phyloP scores from a whole-genome alignment of 2,329 filamentous ascomycete species.

The Paracoccidioides brasiliensis region DNA sequence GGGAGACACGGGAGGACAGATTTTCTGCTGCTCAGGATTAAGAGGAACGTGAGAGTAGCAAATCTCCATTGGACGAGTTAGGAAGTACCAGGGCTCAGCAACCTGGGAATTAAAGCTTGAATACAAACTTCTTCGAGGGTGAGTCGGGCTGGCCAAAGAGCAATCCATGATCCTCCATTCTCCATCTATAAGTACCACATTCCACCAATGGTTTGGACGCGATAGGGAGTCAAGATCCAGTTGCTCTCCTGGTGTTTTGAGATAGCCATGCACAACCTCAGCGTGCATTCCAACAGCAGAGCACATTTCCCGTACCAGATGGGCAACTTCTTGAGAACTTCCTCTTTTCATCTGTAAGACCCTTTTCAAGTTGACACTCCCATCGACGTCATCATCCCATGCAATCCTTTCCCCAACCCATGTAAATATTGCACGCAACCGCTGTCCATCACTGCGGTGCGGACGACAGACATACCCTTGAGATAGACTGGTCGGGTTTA shows the following conservation, averaged over 20 bases:
- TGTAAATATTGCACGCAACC: constrained; percentile 85
- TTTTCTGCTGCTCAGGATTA: constrained; percentile 76
- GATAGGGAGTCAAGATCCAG: constrained; percentile 69
- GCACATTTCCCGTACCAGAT: constrained; percentile 89
- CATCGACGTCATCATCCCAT: constrained; percentile 91
- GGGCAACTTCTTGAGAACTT: constrained; percentile 77
- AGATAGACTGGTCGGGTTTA: constrained; percentile 67
- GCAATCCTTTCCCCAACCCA: constrained; percentile 92
- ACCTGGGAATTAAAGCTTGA: constrained; percentile 55
- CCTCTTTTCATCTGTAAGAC: constrained; percentile 75
- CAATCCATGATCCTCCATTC: constrained; percentile 97
- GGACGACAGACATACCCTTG: constrained; percentile 89
- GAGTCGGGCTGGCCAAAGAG: constrained; percentile 79
- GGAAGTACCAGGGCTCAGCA: constrained; percentile 86
- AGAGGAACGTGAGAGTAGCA: constrained; percentile 95
- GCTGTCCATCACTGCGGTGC: constrained; percentile 86
- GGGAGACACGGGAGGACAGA: constrained; percentile 75
- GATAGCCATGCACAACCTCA: constrained; percentile 76
- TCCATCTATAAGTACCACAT: constrained; percentile 78
- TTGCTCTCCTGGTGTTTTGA: constrained; percentile 78
- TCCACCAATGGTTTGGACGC: constrained; percentile 96
- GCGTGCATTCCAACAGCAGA: constrained; percentile 73
- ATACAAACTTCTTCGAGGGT: constrained; percentile 66
- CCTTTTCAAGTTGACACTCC: constrained; percentile 60
- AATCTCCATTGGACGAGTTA: constrained; percentile 73